These are phyloP conservation scores for Pseudophaeomoniella oleicola DNA, from an alignment of 2,329 filamentous ascomycete species.

Conservation along the genomic window DNA sequence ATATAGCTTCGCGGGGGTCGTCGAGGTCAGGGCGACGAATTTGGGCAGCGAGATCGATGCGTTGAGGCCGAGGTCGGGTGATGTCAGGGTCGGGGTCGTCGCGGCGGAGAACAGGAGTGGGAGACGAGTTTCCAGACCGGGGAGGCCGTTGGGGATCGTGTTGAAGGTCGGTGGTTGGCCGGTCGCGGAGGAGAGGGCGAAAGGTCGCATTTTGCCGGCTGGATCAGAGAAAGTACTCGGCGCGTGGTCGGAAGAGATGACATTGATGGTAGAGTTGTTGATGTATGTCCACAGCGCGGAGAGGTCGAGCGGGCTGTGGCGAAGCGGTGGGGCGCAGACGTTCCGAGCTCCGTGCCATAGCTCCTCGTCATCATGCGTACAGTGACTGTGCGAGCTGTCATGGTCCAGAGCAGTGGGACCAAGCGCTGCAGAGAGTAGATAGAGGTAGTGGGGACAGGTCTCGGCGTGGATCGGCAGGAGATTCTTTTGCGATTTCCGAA, in stretches of 20 bases:
- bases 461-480: slow-evolving; percentile 40
- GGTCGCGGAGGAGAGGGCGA: slow-evolving; percentile 6
- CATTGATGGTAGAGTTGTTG: slow-evolving; percentile 39
- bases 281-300: slow-evolving; percentile 37
- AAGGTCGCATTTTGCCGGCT: slow-evolving; percentile 22
- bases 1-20: slow-evolving; percentile 30
- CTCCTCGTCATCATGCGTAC: slow-evolving; percentile 21
- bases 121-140: slow-evolving; percentile 27
- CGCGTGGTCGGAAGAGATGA: slow-evolving; percentile 37
- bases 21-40: slow-evolving; percentile 29
- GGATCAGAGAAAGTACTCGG: slow-evolving; percentile 22
- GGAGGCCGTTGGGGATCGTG: slow-evolving; percentile 28
- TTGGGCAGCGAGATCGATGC: slow-evolving; percentile 17
- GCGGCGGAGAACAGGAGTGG: slow-evolving; percentile 22
- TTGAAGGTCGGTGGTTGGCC: slow-evolving; percentile 16
- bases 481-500: slow-evolving; percentile 32
- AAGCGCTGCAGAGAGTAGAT: slow-evolving; percentile 32
- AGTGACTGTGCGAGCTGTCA: slow-evolving; percentile 15
- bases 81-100: slow-evolving; percentile 1
- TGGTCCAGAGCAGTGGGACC: slow-evolving; percentile 15
- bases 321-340: slow-evolving; percentile 38
- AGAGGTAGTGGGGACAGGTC: slow-evolving; percentile 45
- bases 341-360: slow-evolving; percentile 34
- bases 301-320: slow-evolving; percentile 31
- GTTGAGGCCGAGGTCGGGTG: not conserved